Conservation (phyloP, 257 asterid species). For the Scutellaria barbata region DNA sequence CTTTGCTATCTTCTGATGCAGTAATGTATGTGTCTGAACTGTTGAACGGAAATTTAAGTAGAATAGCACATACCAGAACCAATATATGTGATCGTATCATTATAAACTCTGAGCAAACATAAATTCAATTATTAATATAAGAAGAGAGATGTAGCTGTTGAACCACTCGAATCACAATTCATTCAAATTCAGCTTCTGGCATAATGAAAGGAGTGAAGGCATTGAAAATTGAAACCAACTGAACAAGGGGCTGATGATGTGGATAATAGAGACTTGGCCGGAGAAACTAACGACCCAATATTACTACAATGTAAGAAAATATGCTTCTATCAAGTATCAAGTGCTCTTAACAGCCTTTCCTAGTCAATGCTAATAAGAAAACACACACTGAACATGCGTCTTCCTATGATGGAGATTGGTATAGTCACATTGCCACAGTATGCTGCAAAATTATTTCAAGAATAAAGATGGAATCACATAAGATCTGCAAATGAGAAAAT, state of each 20-base stretch:
- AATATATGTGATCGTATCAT: background rate
- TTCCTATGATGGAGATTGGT: background rate
- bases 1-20: conserved; percentile 72
- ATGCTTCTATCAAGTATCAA: background rate
- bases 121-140: background rate
- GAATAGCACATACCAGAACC: background rate
- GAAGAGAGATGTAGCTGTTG: background rate
- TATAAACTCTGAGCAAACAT: background rate
- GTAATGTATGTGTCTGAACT: conserved; percentile 81
- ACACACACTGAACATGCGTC: background rate
- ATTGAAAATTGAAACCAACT: too few species aligned
- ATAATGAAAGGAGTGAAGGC: too few species aligned
- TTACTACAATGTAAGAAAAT: background rate
- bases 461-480: background rate
- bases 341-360: background rate
- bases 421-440: background rate
- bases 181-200: too few species aligned
- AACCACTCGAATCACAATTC: conserved; percentile 11
- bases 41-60: conserved; percentile 23
- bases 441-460: background rate
- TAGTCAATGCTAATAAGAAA: background rate
- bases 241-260: background rate
- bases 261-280: background rate
- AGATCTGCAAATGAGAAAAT: background rate
- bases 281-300: background rate